phyloP scores from a whole-genome alignment of 768 basidiomycete genomes.

The Xerocomellus chrysenteron region DNA sequence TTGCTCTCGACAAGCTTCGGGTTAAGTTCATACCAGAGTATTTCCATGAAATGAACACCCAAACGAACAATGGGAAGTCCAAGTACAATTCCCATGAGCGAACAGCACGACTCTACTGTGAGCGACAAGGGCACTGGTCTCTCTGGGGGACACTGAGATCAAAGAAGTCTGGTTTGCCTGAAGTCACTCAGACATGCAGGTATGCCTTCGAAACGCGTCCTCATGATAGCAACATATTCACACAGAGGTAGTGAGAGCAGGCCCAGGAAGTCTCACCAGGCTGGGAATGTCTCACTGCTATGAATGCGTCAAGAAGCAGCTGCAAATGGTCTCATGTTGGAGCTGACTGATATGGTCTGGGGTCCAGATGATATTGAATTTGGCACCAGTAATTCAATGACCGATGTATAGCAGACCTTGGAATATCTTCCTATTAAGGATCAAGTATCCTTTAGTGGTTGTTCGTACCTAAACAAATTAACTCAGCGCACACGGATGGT shows the following conservation, averaged over 20 bases:
- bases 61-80: slow-evolving; percentile 10
- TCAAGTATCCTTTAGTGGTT: slow-evolving; percentile 20
- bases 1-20: slow-evolving; percentile 5
- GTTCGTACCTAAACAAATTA: too few relatives aligned
- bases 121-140: neutral
- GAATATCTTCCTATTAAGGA: slow-evolving; percentile 27
- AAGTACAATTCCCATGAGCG: neutral
- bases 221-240: neutral
- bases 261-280: slow-evolving; percentile 17
- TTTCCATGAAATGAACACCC: slow-evolving; percentile 20
- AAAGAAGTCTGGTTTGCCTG: too few relatives aligned
- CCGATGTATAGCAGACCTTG: slow-evolving; percentile 8
- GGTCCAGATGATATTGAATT: slow-evolving; percentile 19
- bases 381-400: slow-evolving; percentile 13
- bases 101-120: neutral
- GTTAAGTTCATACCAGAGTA: slow-evolving; percentile 8
- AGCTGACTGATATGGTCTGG: slow-evolving; percentile 23
- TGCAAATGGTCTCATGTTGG: slow-evolving; percentile 21
- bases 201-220: neutral
- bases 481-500: too few relatives aligned
- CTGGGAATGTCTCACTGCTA: slow-evolving; percentile 20
- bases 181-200: slow-evolving; percentile 27
- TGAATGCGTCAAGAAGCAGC: slow-evolving; percentile 6
- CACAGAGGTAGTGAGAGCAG: slow-evolving; percentile 19
- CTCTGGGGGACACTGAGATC: neutral